Conservation (phyloP, 345 rosid genomes). For the Zanthoxylum bungeanum region DNA sequence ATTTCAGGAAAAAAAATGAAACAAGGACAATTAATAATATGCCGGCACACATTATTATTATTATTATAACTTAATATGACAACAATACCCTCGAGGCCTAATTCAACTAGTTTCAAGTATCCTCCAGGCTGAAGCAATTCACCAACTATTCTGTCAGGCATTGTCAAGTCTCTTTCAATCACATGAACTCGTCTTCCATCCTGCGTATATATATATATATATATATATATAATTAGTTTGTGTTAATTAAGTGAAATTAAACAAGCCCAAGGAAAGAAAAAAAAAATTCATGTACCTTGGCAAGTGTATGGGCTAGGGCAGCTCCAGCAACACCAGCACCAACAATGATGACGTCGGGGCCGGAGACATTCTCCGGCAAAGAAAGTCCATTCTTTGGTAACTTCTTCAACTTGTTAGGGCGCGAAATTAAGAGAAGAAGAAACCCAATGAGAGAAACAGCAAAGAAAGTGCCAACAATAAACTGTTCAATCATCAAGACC, state of each 20-base stretch:
- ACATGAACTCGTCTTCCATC: conserved; percentile 55
- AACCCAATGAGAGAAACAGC: conserved; percentile 23
- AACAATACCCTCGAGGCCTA: conserved; percentile 52
- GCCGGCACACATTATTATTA: not conserved
- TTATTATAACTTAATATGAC: not conserved
- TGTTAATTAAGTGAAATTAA: too few species aligned
- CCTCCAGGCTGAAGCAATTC: conserved; percentile 69
- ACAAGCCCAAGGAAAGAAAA: too few species aligned
- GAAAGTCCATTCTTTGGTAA: not conserved
- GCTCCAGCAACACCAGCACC: conserved; percentile 63
- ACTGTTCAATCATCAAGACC: conserved; percentile 11
- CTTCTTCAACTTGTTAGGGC: conserved; percentile 6
- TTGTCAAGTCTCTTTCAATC: conserved; percentile 54
- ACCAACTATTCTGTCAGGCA: conserved; percentile 57
- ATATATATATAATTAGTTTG: too few species aligned
- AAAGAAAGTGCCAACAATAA: conserved; percentile 25
- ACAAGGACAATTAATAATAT: too few species aligned
- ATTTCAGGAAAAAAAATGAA: not conserved
- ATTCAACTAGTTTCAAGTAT: conserved; percentile 47
- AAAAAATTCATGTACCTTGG: conserved; percentile 25
- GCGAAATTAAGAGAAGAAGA: conserved; percentile 16
- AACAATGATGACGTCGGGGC: conserved; percentile 46
- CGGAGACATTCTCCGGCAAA: conserved; percentile 15
- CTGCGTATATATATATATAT: too few species aligned
- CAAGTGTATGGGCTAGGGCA: conserved; percentile 59